Evolutionary conservation across 345 rosid species (phyloP), one percentile per base, ranked within the genome.

Genomic region (Syzygium jambos): DNA sequence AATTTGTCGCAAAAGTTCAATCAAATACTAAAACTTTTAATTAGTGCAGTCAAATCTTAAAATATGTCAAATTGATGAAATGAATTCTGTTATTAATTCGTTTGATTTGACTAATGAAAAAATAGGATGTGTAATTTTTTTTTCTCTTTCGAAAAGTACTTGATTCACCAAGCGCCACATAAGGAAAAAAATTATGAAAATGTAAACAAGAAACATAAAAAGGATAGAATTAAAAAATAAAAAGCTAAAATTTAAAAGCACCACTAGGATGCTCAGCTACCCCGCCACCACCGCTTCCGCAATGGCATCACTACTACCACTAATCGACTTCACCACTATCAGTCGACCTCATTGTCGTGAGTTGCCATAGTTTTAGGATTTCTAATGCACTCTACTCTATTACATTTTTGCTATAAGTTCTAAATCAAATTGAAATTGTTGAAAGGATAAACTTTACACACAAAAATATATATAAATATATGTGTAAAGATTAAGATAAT

Each of bases 1-100:
- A 61, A 61, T 61, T n/a, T n/a, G 3, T 61, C 0, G 2, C 2
- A 0, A n/a, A 0, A n/a, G 4, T 61, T 0, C 4, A n/a, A n/a
- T 61, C 0, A 4, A n/a, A 1, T 61, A 61, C 0, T 13, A 61
- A 11, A 61, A 27, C 30, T n/a, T 27, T n/a, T 9, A 61, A 57
- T 11, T 1, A 13, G 5, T n/a, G 2, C 1, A n/a, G 13, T 61
- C 1, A n/a, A 61, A n/a, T 61, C 1, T 2, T 12, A 61, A 12
- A 12, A 61, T 2, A 11, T 61, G 2, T n/a, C 4, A 61, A 61
- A 27, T n/a, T 61, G 3, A 8, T 1, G 68, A 5, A 61, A 61
- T 61, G 9, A 61, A 61, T 61, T 3, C 8, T 17, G 3, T n/a
- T 13, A 17, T 13, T n/a, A n/a, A 61, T 61, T 14, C 34, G 5